Evolutionary conservation across 2,329 filamentous ascomycete genomes (phyloP).

Genomic region (Exophiala aquamarina): DNA sequence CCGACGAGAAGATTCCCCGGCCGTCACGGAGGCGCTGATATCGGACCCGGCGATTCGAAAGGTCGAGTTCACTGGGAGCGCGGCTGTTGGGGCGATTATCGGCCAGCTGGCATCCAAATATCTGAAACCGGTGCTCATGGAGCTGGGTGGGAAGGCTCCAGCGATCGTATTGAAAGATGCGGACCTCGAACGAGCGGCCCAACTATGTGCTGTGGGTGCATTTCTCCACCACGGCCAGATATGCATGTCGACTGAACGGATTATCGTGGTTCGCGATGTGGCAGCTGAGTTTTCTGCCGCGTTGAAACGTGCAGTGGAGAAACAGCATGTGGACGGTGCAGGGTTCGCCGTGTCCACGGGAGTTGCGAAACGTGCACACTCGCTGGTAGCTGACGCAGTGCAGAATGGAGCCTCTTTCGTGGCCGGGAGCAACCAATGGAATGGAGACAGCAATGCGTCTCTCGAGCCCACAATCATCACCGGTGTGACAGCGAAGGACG

Average conservation of each 20-base stretch:
- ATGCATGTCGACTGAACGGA: constrained; percentile 80
- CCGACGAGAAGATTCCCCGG: constrained; percentile 59
- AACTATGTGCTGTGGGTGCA: constrained; percentile 9
- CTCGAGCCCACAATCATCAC: not conserved
- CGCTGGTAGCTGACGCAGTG: constrained; percentile 3
- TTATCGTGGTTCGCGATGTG: constrained; percentile 60
- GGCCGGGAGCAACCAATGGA: not conserved
- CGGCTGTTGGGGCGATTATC: constrained; percentile 68
- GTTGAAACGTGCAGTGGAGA: constrained; percentile 46
- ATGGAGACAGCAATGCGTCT: not conserved
- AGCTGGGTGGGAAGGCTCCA: constrained; percentile 78
- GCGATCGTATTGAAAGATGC: constrained; percentile 79
- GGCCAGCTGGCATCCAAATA: constrained; percentile 67
- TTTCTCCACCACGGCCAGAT: constrained; percentile 63
- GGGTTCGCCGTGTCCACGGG: constrained; percentile 7
- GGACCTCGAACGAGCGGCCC: constrained; percentile 68
- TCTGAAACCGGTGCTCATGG: constrained; percentile 76
- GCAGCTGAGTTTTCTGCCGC: constrained; percentile 52
- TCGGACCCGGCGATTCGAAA: constrained; percentile 67
- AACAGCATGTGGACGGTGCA: constrained; percentile 37
- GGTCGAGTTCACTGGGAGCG: constrained; percentile 75
- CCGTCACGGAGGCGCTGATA: constrained; percentile 67
- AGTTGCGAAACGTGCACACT: constrained; percentile 8
- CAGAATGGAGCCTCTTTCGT: not conserved
- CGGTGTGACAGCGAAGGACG: not conserved